Evolutionary conservation across 805 yeast species (phyloP), one percentile per base, ranked within the genome.

Genomic region (Cephaloascus albidus): DNA sequence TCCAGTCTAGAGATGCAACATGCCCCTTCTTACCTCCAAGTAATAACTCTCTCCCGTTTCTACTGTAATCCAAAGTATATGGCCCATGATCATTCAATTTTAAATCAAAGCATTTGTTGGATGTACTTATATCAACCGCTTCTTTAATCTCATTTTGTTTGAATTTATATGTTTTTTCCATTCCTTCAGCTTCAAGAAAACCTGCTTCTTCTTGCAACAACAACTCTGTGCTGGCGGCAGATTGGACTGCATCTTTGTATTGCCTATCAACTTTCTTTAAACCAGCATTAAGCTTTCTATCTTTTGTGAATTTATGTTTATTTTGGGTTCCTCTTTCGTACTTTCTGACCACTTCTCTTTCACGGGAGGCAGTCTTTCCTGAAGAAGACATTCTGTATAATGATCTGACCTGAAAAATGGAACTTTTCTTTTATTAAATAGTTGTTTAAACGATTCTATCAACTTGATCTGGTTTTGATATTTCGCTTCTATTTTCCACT

Each of bases 1-100:
- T 77, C 97, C 98, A 93, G 63, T 93, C 96, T 69, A 93, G 81
- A 2, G 93, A 77, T 0, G 98, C 97, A 38, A 93, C 78, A 65
- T 93, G 98, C 3, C 99, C 99, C 56, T 86, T 87, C 36, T 71
- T 70, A 16, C 99, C 99, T 10, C 89, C 93, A 18, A 93, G 64
- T 28, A 93, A 68, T 37, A 93, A 58, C 45, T 81, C 82, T 44
- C 96, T 78, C 40, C 99, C 98, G 50, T 87, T 87, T 58, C 90
- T 71, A 2, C 93, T 75, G 57, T 82, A 93, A 57, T 90, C 88
- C 8, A 85, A 54, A 4, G 69, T 61, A 54, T 93, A 93, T 1
- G 98, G 97, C 0, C 97, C 97, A 54, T 79, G 83, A 44, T 85
- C 84, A 10, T 72, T 72, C 44, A 93, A 65, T 20, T 74, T 74